phyloP scores from a whole-genome alignment of 345 rosid species.

The Salix brachista region DNA sequence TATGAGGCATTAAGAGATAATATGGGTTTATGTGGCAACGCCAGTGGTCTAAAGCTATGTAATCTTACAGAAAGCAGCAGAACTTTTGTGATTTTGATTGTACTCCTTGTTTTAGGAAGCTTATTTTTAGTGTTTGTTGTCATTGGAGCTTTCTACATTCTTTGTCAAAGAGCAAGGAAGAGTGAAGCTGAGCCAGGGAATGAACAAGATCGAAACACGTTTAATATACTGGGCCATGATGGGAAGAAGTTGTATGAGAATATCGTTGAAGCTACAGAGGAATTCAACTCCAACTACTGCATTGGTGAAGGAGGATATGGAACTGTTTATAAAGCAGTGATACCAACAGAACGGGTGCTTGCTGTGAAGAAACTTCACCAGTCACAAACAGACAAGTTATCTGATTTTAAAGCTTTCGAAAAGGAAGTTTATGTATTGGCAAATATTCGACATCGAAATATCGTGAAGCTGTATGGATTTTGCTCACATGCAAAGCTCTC shows the following conservation, averaged over 20 bases:
- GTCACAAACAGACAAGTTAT: background rate
- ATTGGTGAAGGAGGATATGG: constrained; percentile 10
- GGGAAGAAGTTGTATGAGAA: background rate
- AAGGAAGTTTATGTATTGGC: background rate
- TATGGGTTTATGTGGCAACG: too few species aligned
- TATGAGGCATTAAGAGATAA: too few species aligned
- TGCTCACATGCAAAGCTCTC: background rate
- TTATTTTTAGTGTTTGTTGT: too few species aligned
- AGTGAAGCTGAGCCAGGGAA: too few species aligned
- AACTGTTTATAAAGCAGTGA: background rate
- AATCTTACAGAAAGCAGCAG: too few species aligned
- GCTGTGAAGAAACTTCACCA: constrained; percentile 18
- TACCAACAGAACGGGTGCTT: background rate
- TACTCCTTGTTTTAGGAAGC: too few species aligned
- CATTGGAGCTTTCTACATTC: too few species aligned
- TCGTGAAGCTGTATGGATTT: constrained; percentile 6
- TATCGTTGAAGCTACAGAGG: constrained; percentile 1
- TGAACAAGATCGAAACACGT: too few species aligned
- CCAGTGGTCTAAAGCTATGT: too few species aligned
- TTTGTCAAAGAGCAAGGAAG: too few species aligned
- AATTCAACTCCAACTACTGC: constrained; percentile 9
- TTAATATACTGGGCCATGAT: too few species aligned
- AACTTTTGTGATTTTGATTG: too few species aligned
- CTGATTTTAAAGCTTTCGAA: background rate
- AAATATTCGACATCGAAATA: background rate